Evolutionary conservation across 176 grass and related monocot genomes (phyloP).

Genomic region (Secale cereale): DNA sequence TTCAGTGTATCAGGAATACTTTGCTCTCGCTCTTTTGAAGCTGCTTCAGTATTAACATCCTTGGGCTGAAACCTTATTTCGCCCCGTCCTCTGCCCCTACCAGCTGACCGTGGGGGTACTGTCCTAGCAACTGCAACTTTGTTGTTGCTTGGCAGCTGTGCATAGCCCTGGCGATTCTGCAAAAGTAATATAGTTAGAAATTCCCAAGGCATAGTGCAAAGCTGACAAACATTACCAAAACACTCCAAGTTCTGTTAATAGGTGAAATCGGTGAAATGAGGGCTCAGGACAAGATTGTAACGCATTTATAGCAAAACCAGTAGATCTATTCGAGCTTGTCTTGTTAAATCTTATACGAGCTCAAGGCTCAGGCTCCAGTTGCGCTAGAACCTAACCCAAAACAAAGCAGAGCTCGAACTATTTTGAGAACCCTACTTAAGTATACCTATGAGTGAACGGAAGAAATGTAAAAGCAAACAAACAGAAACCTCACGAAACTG

Average conservation of each 20-base stretch:
- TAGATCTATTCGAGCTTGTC: neutral
- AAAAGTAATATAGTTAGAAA: conserved; percentile 11
- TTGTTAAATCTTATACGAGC: neutral
- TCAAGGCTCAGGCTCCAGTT: neutral
- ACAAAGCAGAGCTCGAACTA: neutral
- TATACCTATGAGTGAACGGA: neutral
- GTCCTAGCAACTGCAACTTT: conserved; percentile 43
- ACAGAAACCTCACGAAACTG: neutral
- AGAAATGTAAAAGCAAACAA: neutral
- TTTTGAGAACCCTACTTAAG: neutral
- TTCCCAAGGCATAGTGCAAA: neutral
- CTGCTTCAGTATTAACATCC: conserved; percentile 46
- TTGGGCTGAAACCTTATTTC: conserved; percentile 59
- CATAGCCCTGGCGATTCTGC: conserved; percentile 78
- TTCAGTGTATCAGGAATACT: conserved; percentile 60
- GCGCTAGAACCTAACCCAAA: neutral
- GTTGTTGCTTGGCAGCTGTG: conserved; percentile 49
- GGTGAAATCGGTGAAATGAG: neutral
- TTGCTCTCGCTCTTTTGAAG: conserved; percentile 41
- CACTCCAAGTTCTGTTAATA: neutral
- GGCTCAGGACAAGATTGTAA: neutral
- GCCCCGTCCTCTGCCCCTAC: conserved; percentile 68
- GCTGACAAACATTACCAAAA: neutral
- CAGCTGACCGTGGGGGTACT: conserved; percentile 47
- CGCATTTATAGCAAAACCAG: neutral